A percentile compares a stretch with the other conserved stretches of the same genome.
These are phyloP conservation scores for Boechera retrofracta DNA, from an alignment of 345 rosid genomes.

Conservation along the genomic window DNA sequence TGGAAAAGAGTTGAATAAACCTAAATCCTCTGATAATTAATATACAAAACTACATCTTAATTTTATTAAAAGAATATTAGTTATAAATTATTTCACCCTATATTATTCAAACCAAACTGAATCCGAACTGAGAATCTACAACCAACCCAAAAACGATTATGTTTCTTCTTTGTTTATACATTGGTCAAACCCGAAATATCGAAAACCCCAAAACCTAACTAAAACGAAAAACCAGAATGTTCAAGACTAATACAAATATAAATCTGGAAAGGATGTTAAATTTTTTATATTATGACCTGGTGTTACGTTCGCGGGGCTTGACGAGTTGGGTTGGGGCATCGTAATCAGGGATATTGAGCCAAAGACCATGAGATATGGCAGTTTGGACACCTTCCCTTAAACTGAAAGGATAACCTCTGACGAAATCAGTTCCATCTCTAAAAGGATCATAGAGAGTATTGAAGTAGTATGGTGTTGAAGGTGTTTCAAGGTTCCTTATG, in stretches of 20 bases:
- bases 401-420: constrained; percentile 86
- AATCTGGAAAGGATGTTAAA: neutral
- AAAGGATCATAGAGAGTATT: constrained; percentile 61
- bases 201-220: neutral
- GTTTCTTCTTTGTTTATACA: neutral
- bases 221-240: neutral
- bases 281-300: constrained; percentile 48
- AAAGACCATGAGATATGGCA: constrained; percentile 84
- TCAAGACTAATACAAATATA: neutral
- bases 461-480: constrained; percentile 81
- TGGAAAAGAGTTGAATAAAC: neutral
- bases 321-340: constrained; percentile 95
- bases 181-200: neutral
- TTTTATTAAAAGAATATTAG: neutral
- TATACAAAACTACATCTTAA: neutral
- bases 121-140: neutral
- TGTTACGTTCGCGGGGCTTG: constrained; percentile 84
- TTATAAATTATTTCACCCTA: neutral
- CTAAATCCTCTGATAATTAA: neutral
- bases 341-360: constrained; percentile 95
- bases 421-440: constrained; percentile 75
- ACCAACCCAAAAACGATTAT: neutral
- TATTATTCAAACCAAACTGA: neutral
- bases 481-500: constrained; percentile 68
- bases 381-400: constrained; percentile 82